Evolutionary conservation across 163 green algal species (phyloP).

Genomic region (Scenedesmus sp.): DNA sequence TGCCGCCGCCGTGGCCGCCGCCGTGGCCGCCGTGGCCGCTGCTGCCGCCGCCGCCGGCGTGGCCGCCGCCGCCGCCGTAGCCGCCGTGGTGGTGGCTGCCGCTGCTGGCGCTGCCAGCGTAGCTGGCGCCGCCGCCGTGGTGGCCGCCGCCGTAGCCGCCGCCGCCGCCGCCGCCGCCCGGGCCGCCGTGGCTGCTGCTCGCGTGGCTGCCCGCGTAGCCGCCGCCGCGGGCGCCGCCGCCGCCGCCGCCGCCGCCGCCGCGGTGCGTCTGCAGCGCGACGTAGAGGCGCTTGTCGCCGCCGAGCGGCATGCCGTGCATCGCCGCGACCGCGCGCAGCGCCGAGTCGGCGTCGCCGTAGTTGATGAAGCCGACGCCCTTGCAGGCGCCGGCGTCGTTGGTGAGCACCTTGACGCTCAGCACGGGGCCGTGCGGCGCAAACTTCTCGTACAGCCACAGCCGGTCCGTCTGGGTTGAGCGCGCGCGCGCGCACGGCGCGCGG

Average conservation of each 20-base stretch:
- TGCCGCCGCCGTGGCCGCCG: no score
- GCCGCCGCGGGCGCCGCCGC: not conserved
- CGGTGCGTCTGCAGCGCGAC: slow-evolving; percentile 46
- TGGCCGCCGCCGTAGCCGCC: no score
- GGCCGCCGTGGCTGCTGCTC: not conserved
- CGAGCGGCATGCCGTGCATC: slow-evolving; percentile 48
- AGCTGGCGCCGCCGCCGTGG: no score
- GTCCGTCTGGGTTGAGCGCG: slow-evolving; percentile 50
- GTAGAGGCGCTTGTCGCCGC: slow-evolving; percentile 32
- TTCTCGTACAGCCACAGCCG: slow-evolving; percentile 67
- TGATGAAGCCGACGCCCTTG: slow-evolving; percentile 65
- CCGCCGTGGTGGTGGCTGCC: no score
- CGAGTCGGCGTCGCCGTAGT: slow-evolving; percentile 53
- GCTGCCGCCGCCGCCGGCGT: no score
- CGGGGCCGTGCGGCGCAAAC: slow-evolving; percentile 59
- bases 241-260: not conserved
- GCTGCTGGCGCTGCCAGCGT: no score
- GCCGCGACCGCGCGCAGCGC: slow-evolving; percentile 44
- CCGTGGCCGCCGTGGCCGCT: no score
- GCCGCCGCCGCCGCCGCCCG: not conserved
- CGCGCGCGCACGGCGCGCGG: no score
- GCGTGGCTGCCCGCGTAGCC: not conserved
- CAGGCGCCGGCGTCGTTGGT: slow-evolving; percentile 27
- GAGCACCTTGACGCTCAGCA: slow-evolving; percentile 60
- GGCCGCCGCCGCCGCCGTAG: no score